Base-by-base conservation (phyloP, 495 filamentous ascomycete genomes). In the Aspergillus steynii region DNA sequence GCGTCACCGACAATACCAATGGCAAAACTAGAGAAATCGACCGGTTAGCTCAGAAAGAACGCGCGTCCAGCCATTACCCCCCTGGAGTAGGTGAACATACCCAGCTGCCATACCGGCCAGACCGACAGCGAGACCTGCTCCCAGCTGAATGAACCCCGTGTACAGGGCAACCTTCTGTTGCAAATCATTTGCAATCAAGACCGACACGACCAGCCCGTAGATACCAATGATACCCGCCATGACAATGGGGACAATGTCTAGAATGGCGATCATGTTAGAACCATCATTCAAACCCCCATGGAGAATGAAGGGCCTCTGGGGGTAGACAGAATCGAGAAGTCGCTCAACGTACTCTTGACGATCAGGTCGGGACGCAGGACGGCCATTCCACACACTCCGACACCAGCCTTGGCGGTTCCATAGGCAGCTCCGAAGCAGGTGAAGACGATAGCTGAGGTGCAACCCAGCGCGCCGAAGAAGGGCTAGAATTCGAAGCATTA, bases 171-270 rank as follows among this genome's bases (percentile, higher is more conserved):
- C 80, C 57, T 88, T 64, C 80, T 99, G 96, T 63, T 80, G 83
- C 66, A 99, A 82, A 68, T 88, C 87, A 78, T 96, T 93, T 68
- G 96, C 97, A 76, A 99, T 93, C 73, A 99, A 78, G 77, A 99
- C 95, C 4, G 94, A 97, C 57, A 99, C 95, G 81, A 99, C 95
- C 56, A 99, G 86, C 69, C 95, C 95, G 84, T 99, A 99, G 80
- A 99, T 99, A 88, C 90, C 96, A 78, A 99, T 97, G 81, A 99
- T 99, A 98, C 95, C 95, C 83, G 95, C 95, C 95, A 99, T 99
- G 86, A 99, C 96, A 78, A 99, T 95, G 72, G 95, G 95, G 61
- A 99, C 93, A 73, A 99, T 96, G 84, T 98, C 95, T 99, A 65
- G 25, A 55, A 59, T 56, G n/a, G 25, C 50, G 20, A 14, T 14